A percentile compares a stretch with the other conserved stretches of the same genome.
phyloP scores from a whole-genome alignment of 1,284 basidiomycete species.

The Ustilago vetiveriae region DNA sequence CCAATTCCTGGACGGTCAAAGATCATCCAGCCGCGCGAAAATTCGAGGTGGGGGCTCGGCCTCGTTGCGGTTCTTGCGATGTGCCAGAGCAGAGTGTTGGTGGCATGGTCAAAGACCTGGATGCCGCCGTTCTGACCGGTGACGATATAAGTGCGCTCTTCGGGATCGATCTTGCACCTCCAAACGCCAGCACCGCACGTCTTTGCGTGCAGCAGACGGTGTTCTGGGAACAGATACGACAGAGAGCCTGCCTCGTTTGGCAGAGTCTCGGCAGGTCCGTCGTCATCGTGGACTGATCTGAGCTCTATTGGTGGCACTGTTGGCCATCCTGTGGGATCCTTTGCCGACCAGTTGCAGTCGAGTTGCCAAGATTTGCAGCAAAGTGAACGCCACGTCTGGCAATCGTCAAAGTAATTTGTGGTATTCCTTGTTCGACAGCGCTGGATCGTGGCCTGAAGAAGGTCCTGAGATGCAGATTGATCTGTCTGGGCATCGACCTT shows the following conservation, averaged over 20 bases:
- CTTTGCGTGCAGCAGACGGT: constrained; percentile 7
- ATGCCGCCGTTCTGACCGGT: constrained; percentile 37
- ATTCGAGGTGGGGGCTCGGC: constrained; percentile 55
- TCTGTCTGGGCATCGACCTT: background rate
- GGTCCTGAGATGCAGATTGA: constrained; percentile 2
- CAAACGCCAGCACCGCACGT: constrained; percentile 28
- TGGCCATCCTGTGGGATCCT: background rate
- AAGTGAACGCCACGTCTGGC: constrained; percentile 24
- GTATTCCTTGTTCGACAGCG: constrained; percentile 29
- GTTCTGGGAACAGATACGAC: constrained; percentile 14
- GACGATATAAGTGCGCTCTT: constrained; percentile 48
- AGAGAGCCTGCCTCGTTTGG: accelerated
- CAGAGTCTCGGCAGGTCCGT: background rate
- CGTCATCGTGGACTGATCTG: background rate
- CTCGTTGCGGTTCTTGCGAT: constrained; percentile 31
- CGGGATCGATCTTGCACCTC: constrained; percentile 59
- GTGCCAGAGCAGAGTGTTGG: constrained; percentile 46
- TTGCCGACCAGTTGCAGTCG: constrained; percentile 26
- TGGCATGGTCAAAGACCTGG: constrained; percentile 32
- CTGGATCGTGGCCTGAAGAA: constrained; percentile 18
- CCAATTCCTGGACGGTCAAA: constrained; percentile 49
- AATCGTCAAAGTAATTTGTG: constrained; percentile 28
- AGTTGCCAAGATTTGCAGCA: constrained; percentile 41
- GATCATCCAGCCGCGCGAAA: constrained; percentile 53
- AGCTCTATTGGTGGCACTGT: too few species aligned